Evolutionary conservation across 805 yeast species (phyloP), one percentile per base, ranked within the genome.

Genomic region (Saccharomycopsis lassenensis): DNA sequence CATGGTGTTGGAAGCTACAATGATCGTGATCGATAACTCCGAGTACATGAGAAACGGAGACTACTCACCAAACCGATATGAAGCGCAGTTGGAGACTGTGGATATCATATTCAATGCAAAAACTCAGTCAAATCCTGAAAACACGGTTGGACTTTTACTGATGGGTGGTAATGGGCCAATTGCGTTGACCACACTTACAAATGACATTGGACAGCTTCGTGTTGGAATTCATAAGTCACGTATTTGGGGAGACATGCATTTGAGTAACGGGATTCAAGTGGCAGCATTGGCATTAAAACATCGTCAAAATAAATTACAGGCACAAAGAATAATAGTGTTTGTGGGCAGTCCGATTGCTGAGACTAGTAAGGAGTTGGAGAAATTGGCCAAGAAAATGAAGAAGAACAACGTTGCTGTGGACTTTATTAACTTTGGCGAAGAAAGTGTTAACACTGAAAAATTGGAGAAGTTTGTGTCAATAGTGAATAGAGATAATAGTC

Each of bases 11-110:
- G 98, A 91, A 62, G 97, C 97, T 45, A 82, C 95, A 11, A 87
- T 91, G 81, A 72, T 91, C 45, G 84, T 86, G 52, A 71, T 91
- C 53, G 99, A 91, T 65, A 89, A 86, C 67, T 85, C 95, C 35
- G 98, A 91, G 62, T 89, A 69, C 58, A 82, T 87, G 74, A 71
- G 98, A 52, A 91, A 91, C 55, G 98, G 97, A 22, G 98, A 91
- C 57, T 91, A 78, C 52, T 69, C 82, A 24, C 75, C 93, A 12
- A 77, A 87, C 11, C 70, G 98, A 51, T 87, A 77, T 54, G 93
- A 82, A 46, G 95, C 97, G 1, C 95, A 91, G 59, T 65, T 82
- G 43, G 94, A 91, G 45, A 77, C 95, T 7, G 86, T 87, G 20
- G 91, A 85, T 48, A 65, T 77, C 48, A 74, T 91, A 30, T 93